phyloP scores from a whole-genome alignment of 2,329 filamentous ascomycete genomes.

The Hypomyces rosellus region DNA sequence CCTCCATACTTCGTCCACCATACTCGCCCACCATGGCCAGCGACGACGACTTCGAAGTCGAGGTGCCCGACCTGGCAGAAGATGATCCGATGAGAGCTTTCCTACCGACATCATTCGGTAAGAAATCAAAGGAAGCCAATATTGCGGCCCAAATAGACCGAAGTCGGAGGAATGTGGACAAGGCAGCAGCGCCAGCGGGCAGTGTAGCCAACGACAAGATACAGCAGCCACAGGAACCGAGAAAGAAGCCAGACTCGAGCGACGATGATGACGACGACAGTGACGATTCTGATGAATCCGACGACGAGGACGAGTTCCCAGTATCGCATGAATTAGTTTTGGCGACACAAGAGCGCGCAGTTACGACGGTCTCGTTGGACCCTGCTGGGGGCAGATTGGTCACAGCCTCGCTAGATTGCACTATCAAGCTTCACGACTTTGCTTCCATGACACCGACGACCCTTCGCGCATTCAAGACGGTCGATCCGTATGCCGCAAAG shows the following conservation, averaged over 20 bases:
- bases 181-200: constrained; percentile 4
- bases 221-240: constrained; percentile 13
- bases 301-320: constrained; percentile 83
- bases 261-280: constrained; percentile 39
- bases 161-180: constrained; percentile 53
- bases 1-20: constrained; percentile 8
- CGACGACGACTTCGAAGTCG: constrained; percentile 54
- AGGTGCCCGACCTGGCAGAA: constrained; percentile 45
- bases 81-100: constrained; percentile 71
- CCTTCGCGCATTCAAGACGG: constrained; percentile 83
- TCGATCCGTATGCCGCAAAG: constrained; percentile 81
- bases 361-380: constrained; percentile 81
- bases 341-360: constrained; percentile 83
- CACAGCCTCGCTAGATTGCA: constrained; percentile 88
- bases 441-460: constrained; percentile 93
- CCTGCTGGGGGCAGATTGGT: constrained; percentile 77
- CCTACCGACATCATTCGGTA: constrained; percentile 79
- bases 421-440: constrained; percentile 90
- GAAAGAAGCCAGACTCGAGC: constrained; percentile 37
- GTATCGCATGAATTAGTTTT: constrained; percentile 88
- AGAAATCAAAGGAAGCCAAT: constrained; percentile 66
- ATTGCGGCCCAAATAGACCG: constrained; percentile 75
- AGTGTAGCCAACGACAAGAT: constrained; percentile 11
- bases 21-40: constrained; percentile 44
- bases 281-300: constrained; percentile 48